phyloP scores from a whole-genome alignment of 1,284 basidiomycete genomes.

The Ustilago crameri region DNA sequence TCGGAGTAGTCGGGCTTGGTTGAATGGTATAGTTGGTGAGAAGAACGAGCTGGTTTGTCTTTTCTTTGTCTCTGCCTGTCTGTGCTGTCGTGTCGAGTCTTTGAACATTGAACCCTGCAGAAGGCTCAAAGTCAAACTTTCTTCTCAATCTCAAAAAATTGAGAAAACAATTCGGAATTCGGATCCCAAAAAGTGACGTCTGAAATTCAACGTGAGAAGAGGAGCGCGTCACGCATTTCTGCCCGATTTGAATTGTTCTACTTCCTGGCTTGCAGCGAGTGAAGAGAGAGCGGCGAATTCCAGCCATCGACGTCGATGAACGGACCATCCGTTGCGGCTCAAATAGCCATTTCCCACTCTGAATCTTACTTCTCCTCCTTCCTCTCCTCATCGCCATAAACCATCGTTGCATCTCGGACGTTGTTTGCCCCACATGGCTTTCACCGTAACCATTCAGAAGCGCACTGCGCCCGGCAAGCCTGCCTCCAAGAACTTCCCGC shows the following conservation, averaged over 20 bases:
- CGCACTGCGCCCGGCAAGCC: conserved; percentile 48
- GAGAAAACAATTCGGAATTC: conserved; percentile 22
- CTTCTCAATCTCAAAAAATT: conserved; percentile 7
- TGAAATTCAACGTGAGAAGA: no score
- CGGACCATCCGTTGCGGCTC: neutral
- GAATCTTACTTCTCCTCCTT: neutral
- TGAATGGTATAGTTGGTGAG: neutral
- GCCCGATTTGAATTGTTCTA: no score
- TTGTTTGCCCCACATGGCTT: conserved; percentile 23
- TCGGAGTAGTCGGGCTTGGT: neutral
- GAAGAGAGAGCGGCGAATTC: no score
- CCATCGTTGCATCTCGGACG: conserved; percentile 1
- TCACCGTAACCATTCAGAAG: conserved; percentile 48
- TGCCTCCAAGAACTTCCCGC: conserved; percentile 53
- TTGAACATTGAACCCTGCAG: conserved; percentile 13
- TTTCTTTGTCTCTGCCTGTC: neutral
- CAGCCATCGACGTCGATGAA: neutral
- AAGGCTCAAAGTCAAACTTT: conserved; percentile 7
- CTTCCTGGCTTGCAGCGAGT: no score
- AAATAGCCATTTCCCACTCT: neutral
- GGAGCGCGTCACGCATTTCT: no score
- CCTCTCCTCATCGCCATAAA: neutral
- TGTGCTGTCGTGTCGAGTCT: neutral
- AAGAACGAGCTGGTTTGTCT: neutral
- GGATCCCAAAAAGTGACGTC: neutral